Evolutionary conservation across 78 protist species (phyloP).

Genomic region (Polysphondylium violaceum): DNA sequence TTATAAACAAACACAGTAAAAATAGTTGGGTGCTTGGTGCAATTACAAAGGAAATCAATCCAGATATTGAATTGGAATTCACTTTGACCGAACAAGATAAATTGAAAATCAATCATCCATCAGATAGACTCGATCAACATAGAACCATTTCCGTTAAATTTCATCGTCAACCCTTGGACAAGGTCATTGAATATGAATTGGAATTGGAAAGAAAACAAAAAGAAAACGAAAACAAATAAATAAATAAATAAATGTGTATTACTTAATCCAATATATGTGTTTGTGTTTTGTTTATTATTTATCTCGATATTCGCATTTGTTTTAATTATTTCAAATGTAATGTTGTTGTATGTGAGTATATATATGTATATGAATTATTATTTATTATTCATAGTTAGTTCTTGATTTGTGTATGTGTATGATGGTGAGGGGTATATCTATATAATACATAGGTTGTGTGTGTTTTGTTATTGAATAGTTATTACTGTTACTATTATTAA

Average conservation of each 20-base stretch:
- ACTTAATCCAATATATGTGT: too few species aligned
- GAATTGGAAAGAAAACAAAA: background rate
- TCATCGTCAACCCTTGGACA: slow-evolving; percentile 61
- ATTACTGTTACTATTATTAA: background rate
- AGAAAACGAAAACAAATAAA: background rate
- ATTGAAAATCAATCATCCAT: slow-evolving; percentile 5
- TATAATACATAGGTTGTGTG: background rate
- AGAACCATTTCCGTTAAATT: slow-evolving; percentile 62
- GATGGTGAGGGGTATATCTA: too few species aligned
- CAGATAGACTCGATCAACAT: background rate
- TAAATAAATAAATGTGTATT: too few species aligned
- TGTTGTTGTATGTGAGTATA: too few species aligned
- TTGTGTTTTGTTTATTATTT: too few species aligned
- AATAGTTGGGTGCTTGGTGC: slow-evolving; percentile 7
- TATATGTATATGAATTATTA: too few species aligned
- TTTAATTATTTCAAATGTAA: too few species aligned
- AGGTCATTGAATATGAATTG: slow-evolving; percentile 42
- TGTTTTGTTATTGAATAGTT: background rate
- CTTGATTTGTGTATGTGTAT: too few species aligned
- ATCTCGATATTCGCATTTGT: too few species aligned
- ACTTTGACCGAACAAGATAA: slow-evolving; percentile 23
- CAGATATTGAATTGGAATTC: slow-evolving; percentile 60
- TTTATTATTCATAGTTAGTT: too few species aligned
- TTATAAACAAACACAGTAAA: background rate
- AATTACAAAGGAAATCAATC: slow-evolving; percentile 30